phyloP scores from a whole-genome alignment of 306 rosid genomes.

The Fagus crenata region DNA sequence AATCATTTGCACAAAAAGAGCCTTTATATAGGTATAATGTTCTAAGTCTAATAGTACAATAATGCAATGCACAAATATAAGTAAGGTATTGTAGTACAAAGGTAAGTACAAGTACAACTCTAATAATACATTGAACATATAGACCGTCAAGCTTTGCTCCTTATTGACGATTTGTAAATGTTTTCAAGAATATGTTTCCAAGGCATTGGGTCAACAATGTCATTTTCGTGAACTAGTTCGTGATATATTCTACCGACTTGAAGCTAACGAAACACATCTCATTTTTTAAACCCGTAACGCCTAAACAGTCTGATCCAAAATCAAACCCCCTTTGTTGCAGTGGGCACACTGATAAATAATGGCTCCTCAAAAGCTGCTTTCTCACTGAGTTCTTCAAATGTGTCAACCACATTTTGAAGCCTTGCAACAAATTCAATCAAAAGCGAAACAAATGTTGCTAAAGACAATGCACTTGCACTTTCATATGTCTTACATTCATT shows the following conservation, averaged over 20 bases:
- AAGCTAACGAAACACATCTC: background rate
- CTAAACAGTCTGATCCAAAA: slow-evolving; percentile 36
- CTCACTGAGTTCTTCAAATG: slow-evolving; percentile 60
- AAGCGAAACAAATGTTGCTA: slow-evolving; percentile 70
- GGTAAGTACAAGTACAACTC: too few relatives aligned
- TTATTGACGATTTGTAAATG: too few relatives aligned
- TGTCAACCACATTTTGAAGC: slow-evolving; percentile 74
- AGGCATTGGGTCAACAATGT: too few relatives aligned
- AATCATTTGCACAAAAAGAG: too few relatives aligned
- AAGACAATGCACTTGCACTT: slow-evolving; percentile 69
- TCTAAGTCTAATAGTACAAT: too few relatives aligned
- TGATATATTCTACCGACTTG: background rate
- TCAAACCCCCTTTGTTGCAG: slow-evolving; percentile 26
- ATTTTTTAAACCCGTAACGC: slow-evolving; percentile 1
- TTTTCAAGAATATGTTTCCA: too few relatives aligned
- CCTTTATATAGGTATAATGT: too few relatives aligned
- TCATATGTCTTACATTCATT: slow-evolving; percentile 53
- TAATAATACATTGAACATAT: too few relatives aligned
- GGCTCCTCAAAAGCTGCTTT: slow-evolving; percentile 65
- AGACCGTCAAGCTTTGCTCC: too few relatives aligned
- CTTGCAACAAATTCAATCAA: slow-evolving; percentile 78
- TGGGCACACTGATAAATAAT: slow-evolving; percentile 21
- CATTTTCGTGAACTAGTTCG: too few relatives aligned
- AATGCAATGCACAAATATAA: too few relatives aligned
- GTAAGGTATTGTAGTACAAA: too few relatives aligned